Base-by-base conservation (phyloP, 2,329 filamentous ascomycete genomes). In the Phaeosphaeriaceae sp. region DNA sequence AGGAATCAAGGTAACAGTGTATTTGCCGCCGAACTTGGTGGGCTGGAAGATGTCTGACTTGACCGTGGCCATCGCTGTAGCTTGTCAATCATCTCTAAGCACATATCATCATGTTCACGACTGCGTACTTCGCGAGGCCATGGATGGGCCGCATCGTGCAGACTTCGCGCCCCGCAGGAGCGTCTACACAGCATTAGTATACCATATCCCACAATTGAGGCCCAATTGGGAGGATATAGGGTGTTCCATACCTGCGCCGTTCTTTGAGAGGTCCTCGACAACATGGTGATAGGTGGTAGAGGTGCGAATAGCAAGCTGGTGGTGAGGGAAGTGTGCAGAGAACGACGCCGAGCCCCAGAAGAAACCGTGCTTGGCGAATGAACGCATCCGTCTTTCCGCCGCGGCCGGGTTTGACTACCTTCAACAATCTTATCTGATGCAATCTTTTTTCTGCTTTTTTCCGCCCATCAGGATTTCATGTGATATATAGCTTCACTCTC, bases 1-100 rank as follows among this genome's bases (percentile, higher is more conserved):
- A 77, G 94, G 94, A 76, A 99, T 97, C 72, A 99, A 84, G 60
- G 93, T 97, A 68, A 97, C 93, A 30, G 94, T 99, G 85, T 97
- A 99, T 83, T 97, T 99, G 81, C 93, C 91, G 76, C 94, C 94
- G 77, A 92, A 97, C 84, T 97, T 94, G 81, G 93, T 92, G 67
- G 92, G 92, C 85, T 97, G 96, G 86, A 97, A 97, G 79, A 97
- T 93, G 79, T 97, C 94, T 75, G 89, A 89, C 78, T 92, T 86
- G 67, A 96, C 82, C 60, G 90, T 96, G 42, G 77, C 77, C 63
- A 74, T 64, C 48, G 63, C 70, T 73, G 48, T 45, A 29, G 37
- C 16, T 13, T 37, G 58, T 68, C 50, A 67, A 60, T 20, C 9
- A 8, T 26, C 23, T 33, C 4, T 17, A 39, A 30, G n/a, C 33